Percentiles rank a stretch among this genome's conserved stretches.
These are phyloP conservation scores for Boletus fagicola DNA, from an alignment of 768 basidiomycete genomes.

Conservation along the genomic window DNA sequence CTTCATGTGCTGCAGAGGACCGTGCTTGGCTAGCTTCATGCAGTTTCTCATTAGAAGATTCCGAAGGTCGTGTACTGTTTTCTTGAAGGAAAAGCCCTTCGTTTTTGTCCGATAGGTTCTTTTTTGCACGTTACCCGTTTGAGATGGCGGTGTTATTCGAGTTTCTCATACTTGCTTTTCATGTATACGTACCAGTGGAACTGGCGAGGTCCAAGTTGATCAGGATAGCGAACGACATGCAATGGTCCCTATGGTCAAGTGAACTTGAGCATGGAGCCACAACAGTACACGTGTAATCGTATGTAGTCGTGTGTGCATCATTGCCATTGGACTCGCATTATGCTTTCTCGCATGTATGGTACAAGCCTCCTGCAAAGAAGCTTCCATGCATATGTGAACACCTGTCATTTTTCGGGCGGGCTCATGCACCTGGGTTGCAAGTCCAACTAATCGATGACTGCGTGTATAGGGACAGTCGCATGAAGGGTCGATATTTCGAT, in stretches of 20 bases:
- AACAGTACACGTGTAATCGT: too few species aligned
- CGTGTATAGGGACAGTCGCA: background rate
- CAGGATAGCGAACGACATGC: background rate
- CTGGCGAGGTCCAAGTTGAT: background rate
- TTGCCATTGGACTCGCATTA: too few species aligned
- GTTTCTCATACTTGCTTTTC: background rate
- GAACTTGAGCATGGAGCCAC: background rate
- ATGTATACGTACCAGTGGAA: background rate
- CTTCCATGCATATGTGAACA: background rate
- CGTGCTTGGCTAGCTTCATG: constrained; percentile 6
- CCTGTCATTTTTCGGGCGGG: background rate
- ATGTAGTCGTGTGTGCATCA: too few species aligned
- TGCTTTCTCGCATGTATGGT: background rate
- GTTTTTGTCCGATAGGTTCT: background rate
- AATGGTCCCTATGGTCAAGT: background rate
- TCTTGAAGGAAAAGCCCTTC: background rate
- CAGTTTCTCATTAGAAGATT: constrained; percentile 24
- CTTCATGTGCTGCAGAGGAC: constrained; percentile 9
- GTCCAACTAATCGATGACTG: background rate
- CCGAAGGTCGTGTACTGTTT: constrained; percentile 18
- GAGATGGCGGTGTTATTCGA: background rate
- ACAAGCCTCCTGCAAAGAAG: background rate
- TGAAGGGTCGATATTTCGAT: too few species aligned
- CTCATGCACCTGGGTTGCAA: background rate
- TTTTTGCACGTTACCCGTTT: too few species aligned